These are phyloP conservation scores for Podospora pseudocomata DNA, from an alignment of 495 filamentous ascomycete genomes.

Conservation along the genomic window DNA sequence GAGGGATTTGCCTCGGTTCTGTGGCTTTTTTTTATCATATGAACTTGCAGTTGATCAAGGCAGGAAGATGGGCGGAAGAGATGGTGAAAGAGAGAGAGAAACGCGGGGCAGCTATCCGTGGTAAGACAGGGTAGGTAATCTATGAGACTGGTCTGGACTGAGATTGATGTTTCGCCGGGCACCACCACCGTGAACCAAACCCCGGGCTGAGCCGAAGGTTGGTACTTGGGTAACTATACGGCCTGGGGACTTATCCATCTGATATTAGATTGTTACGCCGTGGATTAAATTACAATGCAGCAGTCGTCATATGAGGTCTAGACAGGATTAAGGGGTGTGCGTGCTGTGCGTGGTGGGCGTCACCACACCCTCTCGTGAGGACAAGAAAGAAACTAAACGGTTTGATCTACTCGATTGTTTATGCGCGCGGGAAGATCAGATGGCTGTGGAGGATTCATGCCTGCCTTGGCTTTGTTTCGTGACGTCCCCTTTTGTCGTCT, in stretches of 20 bases:
- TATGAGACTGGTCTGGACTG: not conserved
- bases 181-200: not conserved
- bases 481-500: not conserved
- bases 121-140: not conserved
- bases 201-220: not conserved
- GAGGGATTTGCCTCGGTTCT: not conserved
- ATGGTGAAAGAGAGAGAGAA: not conserved
- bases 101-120: not conserved
- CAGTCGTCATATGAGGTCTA: no score
- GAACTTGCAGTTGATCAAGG: not conserved
- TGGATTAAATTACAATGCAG: no score
- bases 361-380: not conserved
- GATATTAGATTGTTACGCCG: no score
- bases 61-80: not conserved
- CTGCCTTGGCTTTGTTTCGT: not conserved
- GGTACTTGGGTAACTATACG: not conserved
- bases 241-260: no score
- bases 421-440: not conserved
- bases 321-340: no score
- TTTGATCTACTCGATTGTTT: not conserved
- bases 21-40: not conserved
- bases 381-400: not conserved
- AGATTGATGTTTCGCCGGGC: not conserved
- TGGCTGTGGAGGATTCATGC: not conserved
- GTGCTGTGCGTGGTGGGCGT: not conserved